These are phyloP conservation scores for Pyrenula massariospora DNA, from an alignment of 495 filamentous ascomycete species.

Conservation along the genomic window DNA sequence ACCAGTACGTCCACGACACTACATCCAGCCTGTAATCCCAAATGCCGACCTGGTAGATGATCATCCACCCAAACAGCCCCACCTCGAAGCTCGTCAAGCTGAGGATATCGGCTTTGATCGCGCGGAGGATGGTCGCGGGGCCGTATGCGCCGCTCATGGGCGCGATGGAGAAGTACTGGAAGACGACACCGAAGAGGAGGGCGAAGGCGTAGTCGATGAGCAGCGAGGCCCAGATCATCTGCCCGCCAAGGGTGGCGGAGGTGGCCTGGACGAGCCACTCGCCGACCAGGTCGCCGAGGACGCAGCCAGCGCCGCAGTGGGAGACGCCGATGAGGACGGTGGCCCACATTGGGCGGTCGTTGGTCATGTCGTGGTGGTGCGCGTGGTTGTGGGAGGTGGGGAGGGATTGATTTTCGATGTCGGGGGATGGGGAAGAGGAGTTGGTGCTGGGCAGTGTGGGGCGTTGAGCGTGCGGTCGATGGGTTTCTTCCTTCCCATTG, in stretches of 20 bases:
- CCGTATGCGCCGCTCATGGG: slow-evolving; percentile 18
- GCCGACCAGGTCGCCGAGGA: slow-evolving; percentile 19
- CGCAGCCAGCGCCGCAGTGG: slow-evolving; percentile 19
- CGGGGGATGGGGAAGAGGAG: background rate
- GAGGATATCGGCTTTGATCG: slow-evolving; percentile 17
- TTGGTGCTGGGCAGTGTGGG: background rate
- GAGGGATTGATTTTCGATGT: background rate
- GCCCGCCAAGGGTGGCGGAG: slow-evolving; percentile 7
- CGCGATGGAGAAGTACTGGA: slow-evolving; percentile 23
- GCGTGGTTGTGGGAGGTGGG: slow-evolving; percentile 1
- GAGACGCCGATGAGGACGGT: slow-evolving; percentile 14
- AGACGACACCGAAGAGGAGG: slow-evolving; percentile 16
- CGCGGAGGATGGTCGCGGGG: slow-evolving; percentile 10
- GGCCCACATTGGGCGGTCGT: slow-evolving; percentile 12
- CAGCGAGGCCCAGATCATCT: slow-evolving; percentile 7
- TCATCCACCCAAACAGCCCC: slow-evolving; percentile 22
- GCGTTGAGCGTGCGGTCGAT: background rate
- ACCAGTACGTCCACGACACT: slow-evolving; percentile 19
- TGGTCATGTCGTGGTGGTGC: slow-evolving; percentile 3
- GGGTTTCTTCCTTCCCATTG: background rate
- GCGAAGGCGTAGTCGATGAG: slow-evolving; percentile 19
- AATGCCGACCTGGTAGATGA: slow-evolving; percentile 14
- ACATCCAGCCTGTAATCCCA: slow-evolving; percentile 11
- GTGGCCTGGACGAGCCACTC: slow-evolving; percentile 23
- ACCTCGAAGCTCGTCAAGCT: slow-evolving; percentile 10